Evolutionary conservation across 2,329 filamentous ascomycete genomes (phyloP), one percentile per base, ranked within the genome.

Genomic region (Penicillium polonicum): DNA sequence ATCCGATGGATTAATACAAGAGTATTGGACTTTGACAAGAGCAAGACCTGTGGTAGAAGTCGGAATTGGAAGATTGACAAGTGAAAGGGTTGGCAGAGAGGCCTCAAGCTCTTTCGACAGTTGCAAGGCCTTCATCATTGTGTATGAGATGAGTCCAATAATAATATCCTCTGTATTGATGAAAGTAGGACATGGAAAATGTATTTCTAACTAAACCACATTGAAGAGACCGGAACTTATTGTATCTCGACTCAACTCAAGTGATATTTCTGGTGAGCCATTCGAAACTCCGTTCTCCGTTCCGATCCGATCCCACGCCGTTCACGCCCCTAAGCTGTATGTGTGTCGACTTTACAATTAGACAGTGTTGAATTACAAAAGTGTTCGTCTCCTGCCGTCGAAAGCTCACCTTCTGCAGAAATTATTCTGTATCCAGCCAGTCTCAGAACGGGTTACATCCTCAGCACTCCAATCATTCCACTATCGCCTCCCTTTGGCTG

Each of bases 1-100:
- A 58, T 73, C 71, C 38, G 65, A 67, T 17, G 71, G 69, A 25
- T 71, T 62, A 29, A 73, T 66, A 36, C 65, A 65, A 7, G 70
- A 51, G 33, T 70, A 70, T 19, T 44, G 50, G 46, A 72, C 58
- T 49, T 66, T 65, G 46, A 73, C 53, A 15, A 73, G 56, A 25
- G 70, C 56, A 19, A 67, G 42, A 41, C 63, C 65, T 0, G 61
- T 57, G 15, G 57, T 57, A 21, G 62, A 44, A 7, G 45, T 53
- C 13, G 70, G 70, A 9, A 55, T 63, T 15, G 63, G 57, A 4
- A 60, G 33, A 15, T 27, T 44, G 23, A 31, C 7, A 2, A 45
- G 29, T 29, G 44, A 31, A 7, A 65, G 21, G 5, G 8, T 43
- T 10, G 21, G 41, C 7, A 43, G 13, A 43, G 21, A 25, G 9